Conservation (phyloP, 192 early-diverging fungal genomes). For the Podila minutissima region DNA sequence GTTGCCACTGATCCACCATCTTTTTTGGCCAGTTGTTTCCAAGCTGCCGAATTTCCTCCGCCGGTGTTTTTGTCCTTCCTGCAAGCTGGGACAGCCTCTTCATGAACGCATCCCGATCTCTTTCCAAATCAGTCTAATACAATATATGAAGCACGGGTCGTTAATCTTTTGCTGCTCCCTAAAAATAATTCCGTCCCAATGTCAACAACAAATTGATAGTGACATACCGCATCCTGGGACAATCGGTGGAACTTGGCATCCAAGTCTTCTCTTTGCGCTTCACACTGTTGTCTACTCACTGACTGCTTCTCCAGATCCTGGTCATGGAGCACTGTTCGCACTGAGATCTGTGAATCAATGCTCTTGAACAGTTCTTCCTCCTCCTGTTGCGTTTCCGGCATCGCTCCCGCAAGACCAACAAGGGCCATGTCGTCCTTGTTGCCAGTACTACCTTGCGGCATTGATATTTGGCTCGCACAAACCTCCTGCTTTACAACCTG, state of each 20-base stretch:
- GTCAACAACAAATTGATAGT: not conserved
- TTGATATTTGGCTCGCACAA: not conserved
- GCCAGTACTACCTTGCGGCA: not conserved
- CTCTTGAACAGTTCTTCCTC: conserved; percentile 4
- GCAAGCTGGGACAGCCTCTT: not conserved
- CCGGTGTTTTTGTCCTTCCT: not conserved
- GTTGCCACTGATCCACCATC: conserved; percentile 19
- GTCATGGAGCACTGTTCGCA: not conserved
- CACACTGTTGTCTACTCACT: not conserved
- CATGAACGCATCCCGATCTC: conserved; percentile 14
- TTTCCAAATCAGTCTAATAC: not conserved
- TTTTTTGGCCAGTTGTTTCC: conserved; percentile 26
- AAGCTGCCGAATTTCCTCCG: conserved; percentile 10
- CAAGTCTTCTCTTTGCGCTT: conserved; percentile 8
- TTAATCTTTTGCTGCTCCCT: too few relatives aligned
- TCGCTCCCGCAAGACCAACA: not conserved
- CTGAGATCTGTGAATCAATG: conserved; percentile 16
- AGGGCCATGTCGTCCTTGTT: not conserved
- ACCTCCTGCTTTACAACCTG: conserved; percentile 4
- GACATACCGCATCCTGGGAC: conserved; percentile 22
- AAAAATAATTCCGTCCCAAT: too few relatives aligned
- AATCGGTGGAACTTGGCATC: not conserved
- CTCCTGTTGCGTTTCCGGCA: not conserved
- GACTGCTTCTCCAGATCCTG: conserved; percentile 7
- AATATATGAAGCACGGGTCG: too few relatives aligned